phyloP scores from a whole-genome alignment of 768 basidiomycete genomes.

The Dentipellis fragilis region DNA sequence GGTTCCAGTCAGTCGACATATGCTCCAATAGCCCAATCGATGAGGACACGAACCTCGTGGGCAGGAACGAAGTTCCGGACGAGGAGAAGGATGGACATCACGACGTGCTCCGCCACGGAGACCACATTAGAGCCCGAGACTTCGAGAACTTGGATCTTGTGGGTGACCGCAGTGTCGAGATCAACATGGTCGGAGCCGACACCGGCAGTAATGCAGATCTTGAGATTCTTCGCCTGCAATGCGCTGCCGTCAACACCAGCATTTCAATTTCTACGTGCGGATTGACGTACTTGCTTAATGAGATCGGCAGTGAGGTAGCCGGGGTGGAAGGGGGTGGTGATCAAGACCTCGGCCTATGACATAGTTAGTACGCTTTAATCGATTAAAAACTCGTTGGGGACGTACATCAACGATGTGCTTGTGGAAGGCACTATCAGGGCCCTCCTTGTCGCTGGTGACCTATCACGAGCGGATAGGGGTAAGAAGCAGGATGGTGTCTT shows the following conservation, averaged over 20 bases:
- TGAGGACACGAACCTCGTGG: constrained; percentile 49
- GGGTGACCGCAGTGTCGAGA: constrained; percentile 77
- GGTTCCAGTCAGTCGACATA: neutral
- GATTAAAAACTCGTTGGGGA: constrained; percentile 8
- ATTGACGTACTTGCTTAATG: constrained; percentile 44
- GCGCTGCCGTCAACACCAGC: neutral
- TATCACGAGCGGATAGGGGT: constrained; percentile 16
- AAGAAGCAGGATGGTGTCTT: neutral
- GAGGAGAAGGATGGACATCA: constrained; percentile 85
- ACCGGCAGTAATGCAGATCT: constrained; percentile 83
- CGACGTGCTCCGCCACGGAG: constrained; percentile 84
- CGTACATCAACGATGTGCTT: constrained; percentile 73
- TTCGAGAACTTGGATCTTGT: constrained; percentile 72
- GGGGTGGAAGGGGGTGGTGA: constrained; percentile 82
- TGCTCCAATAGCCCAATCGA: neutral
- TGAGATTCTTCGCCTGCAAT: constrained; percentile 74
- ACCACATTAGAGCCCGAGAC: constrained; percentile 85
- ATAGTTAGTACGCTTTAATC: neutral
- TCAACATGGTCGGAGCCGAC: constrained; percentile 89
- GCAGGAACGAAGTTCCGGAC: constrained; percentile 86
- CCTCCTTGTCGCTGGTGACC: constrained; percentile 81
- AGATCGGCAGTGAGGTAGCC: constrained; percentile 73
- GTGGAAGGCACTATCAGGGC: constrained; percentile 31
- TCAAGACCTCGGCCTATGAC: constrained; percentile 62
- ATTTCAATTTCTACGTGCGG: constrained; percentile 4